A percentile compares a stretch with the other conserved stretches of the same genome.
phyloP scores from a whole-genome alignment of 352 stramenopile species.

The Peronospora belbahrii region DNA sequence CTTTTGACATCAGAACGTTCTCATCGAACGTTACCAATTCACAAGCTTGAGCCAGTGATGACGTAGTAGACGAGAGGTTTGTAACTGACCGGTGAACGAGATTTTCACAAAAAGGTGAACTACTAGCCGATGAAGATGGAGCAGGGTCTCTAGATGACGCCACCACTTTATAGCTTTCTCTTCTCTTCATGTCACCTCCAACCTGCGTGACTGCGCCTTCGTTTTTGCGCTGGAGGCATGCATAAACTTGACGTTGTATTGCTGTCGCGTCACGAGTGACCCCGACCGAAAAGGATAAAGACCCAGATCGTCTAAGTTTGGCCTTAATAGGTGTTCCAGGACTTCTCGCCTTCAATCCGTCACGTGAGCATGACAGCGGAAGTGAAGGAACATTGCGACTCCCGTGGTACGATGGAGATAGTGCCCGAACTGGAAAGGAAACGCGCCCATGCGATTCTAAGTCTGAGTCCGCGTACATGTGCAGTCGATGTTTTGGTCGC shows the following conservation, averaged over 20 bases:
- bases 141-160: conserved; percentile 2
- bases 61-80: conserved; percentile 10
- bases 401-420: conserved; percentile 19
- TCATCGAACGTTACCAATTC: conserved; percentile 21
- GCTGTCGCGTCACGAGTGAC: conserved; percentile 19
- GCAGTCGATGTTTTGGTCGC: conserved; percentile 39
- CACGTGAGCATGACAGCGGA: conserved; percentile 1
- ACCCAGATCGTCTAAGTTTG: conserved; percentile 20
- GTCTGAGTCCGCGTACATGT: conserved; percentile 23
- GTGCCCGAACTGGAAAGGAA: conserved; percentile 18
- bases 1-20: conserved; percentile 15
- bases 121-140: conserved; percentile 2
- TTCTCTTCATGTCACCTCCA: conserved; percentile 16
- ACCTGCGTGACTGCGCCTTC: conserved; percentile 2
- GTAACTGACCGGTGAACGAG: conserved; percentile 1
- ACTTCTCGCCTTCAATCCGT: conserved; percentile 9
- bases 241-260: conserved; percentile 25
- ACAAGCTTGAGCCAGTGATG: conserved; percentile 24
- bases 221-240: conserved; percentile 21
- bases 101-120: conserved; percentile 9
- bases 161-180: conserved; percentile 17
- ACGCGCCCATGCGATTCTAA: conserved; percentile 16
- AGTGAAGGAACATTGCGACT: conserved; percentile 10
- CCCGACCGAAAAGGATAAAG: conserved; percentile 16
- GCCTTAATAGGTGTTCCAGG: conserved; percentile 3